Conservation (phyloP, 148 eudicot species). For the Fallopia convolvulus region DNA sequence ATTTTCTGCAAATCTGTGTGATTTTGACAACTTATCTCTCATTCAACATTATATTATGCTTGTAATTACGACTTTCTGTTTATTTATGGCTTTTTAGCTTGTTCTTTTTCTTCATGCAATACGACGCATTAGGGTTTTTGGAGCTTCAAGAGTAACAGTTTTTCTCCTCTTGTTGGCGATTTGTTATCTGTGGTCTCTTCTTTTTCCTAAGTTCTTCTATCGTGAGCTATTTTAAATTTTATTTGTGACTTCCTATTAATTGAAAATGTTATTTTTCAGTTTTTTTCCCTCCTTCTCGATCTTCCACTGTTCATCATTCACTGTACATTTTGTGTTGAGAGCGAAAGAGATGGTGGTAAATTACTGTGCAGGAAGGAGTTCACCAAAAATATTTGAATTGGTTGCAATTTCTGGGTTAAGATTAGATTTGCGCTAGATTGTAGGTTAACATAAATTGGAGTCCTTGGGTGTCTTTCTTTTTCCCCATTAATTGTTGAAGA, state of each 20-base stretch:
- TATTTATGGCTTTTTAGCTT: background rate
- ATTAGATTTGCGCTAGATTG: background rate
- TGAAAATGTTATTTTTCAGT: background rate
- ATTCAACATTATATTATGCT: background rate
- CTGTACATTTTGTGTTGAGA: background rate
- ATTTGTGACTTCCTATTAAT: background rate
- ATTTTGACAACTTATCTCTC: background rate
- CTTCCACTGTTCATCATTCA: background rate
- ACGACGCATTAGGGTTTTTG: background rate
- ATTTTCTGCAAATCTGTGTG: constrained; percentile 3
- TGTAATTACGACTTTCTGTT: background rate
- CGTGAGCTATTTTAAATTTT: background rate
- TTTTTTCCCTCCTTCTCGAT: background rate
- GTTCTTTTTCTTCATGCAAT: background rate
- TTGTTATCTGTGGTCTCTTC: background rate
- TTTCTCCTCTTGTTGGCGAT: background rate
- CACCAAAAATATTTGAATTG: background rate
- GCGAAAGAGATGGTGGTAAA: constrained; percentile 1
- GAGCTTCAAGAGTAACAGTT: background rate
- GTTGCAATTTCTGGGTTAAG: background rate
- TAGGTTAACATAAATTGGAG: background rate
- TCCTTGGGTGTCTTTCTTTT: background rate
- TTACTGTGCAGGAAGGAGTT: background rate
- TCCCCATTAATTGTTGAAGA: background rate
- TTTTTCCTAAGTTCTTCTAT: background rate